A percentile compares a stretch with the other conserved stretches of the same genome.
Conservation (phyloP, 2,329 filamentous ascomycete genomes). For the Ascosphaera aggregata region DNA sequence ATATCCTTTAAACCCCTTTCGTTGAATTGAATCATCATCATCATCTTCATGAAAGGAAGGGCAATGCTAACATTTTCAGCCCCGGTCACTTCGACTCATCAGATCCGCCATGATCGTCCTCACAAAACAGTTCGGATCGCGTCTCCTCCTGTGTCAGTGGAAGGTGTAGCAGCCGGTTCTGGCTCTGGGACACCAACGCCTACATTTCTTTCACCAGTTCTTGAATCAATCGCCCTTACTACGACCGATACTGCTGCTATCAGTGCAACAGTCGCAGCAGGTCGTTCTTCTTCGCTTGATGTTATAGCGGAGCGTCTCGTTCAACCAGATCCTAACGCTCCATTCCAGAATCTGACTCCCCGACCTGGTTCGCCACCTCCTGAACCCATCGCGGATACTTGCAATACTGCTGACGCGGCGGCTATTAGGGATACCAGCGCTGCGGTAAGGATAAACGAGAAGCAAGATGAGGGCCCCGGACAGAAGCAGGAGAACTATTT, state of each 20-base stretch:
- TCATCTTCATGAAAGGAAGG: no score
- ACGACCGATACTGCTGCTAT: background rate
- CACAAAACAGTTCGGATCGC: conserved; percentile 13
- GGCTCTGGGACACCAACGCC: conserved; percentile 1
- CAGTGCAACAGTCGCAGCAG: background rate
- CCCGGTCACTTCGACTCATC: background rate
- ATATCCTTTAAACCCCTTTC: no score
- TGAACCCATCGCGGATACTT: conserved; percentile 11
- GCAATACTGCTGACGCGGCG: conserved; percentile 12
- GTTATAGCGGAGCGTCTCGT: conserved; percentile 5
- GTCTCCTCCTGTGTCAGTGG: conserved; percentile 16
- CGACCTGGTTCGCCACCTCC: background rate
- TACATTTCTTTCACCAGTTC: background rate
- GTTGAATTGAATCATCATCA: no score
- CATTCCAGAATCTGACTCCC: conserved; percentile 2
- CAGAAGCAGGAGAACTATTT: conserved; percentile 2
- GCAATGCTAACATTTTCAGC: no score
- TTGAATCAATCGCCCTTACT: background rate
- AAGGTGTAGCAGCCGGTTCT: background rate
- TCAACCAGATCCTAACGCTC: conserved; percentile 10
- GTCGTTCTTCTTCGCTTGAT: conserved; percentile 5
- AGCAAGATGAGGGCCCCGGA: conserved; percentile 3
- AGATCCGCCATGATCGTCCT: background rate
- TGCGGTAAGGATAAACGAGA: no score
- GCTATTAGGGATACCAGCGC: no score